Conservation (phyloP, 345 rosid species). For the Populus tremula region DNA sequence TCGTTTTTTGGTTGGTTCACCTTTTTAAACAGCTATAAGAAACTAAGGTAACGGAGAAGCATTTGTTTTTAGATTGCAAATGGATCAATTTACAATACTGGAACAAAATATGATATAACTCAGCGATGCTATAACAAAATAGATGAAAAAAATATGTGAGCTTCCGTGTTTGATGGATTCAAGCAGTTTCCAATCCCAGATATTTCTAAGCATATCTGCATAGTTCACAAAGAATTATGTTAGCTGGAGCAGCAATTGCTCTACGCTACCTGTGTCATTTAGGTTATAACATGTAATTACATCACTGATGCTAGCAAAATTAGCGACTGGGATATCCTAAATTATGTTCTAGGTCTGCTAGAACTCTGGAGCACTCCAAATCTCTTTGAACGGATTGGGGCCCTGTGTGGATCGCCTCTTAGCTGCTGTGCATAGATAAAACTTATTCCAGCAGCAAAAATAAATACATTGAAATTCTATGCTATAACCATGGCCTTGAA, state of each 20-base stretch:
- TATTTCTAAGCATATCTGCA: neutral
- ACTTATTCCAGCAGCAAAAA: slow-evolving; percentile 82
- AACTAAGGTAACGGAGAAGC: too few relatives aligned
- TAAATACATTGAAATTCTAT: neutral
- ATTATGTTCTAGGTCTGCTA: slow-evolving; percentile 8
- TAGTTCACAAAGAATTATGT: neutral
- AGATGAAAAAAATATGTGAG: neutral
- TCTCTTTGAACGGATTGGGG: slow-evolving; percentile 52
- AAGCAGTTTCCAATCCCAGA: neutral
- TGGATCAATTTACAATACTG: neutral
- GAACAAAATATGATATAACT: neutral
- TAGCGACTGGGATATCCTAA: neutral
- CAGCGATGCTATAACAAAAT: neutral
- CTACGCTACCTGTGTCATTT: slow-evolving; percentile 14
- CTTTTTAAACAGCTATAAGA: too few relatives aligned
- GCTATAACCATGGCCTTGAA: neutral
- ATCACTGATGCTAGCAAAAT: neutral
- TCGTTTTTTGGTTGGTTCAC: too few relatives aligned
- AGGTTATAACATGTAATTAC: slow-evolving; percentile 3
- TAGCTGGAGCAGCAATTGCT: slow-evolving; percentile 7
- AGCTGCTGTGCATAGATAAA: slow-evolving; percentile 64
- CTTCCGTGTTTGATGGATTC: neutral
- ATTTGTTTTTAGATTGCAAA: too few relatives aligned
- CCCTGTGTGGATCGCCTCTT: slow-evolving; percentile 45
- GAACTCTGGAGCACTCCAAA: slow-evolving; percentile 30